Conservation (phyloP, 768 basidiomycete genomes). For the Mycena crocata region DNA sequence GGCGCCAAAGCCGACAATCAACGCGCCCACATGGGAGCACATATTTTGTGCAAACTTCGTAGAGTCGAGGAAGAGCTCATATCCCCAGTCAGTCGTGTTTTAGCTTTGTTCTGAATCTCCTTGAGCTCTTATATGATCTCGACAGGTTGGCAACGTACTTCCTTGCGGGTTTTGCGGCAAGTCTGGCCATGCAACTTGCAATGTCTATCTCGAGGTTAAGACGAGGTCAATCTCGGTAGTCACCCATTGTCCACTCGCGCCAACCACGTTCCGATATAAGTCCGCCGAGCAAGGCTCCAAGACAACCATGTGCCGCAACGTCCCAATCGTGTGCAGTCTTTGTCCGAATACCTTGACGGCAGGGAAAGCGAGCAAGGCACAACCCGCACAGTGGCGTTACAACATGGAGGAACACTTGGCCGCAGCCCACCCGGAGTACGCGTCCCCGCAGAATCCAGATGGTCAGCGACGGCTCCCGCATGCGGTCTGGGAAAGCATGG, state of each 20-base stretch:
- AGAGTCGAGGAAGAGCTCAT: neutral
- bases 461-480: conserved; percentile 6
- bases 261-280: neutral
- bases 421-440: conserved; percentile 12
- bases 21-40: conserved; percentile 18
- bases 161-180: conserved; percentile 15
- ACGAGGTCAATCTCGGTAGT: neutral
- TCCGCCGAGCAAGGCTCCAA: neutral
- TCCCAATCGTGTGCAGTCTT: conserved; percentile 13
- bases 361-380: neutral
- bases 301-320: conserved; percentile 17
- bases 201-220: neutral
- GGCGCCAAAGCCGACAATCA: neutral
- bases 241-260: neutral
- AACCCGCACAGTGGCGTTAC: conserved; percentile 19
- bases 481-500: conserved; percentile 12
- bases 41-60: conserved; percentile 10
- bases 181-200: neutral
- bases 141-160: conserved; percentile 1
- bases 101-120: too few relatives aligned
- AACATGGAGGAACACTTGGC: conserved; percentile 17
- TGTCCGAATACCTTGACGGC: neutral
- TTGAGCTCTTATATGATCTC: too few relatives aligned
- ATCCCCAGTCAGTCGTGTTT: neutral
- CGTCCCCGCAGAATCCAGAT: conserved; percentile 2